phyloP scores from a whole-genome alignment of 1,284 basidiomycete genomes.

The Neotropicomus parvogracilis region DNA sequence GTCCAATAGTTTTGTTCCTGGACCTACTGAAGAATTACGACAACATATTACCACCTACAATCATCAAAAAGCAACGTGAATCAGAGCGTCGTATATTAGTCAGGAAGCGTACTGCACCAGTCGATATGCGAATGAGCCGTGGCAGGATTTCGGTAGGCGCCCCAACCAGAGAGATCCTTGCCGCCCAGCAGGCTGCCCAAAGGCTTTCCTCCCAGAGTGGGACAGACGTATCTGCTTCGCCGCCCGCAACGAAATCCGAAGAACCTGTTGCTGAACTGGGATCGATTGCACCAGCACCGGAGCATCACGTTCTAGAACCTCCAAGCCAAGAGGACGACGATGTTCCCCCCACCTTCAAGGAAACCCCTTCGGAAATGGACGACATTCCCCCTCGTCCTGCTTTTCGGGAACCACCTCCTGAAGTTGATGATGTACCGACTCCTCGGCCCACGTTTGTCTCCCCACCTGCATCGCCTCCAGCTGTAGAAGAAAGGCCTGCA shows the following conservation, averaged over 20 bases:
- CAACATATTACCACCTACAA: constrained; percentile 74
- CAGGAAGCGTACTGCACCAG: constrained; percentile 82
- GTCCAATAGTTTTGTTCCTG: constrained; percentile 63
- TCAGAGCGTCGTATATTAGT: constrained; percentile 76
- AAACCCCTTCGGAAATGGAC: constrained; percentile 31
- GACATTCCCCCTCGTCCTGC: constrained; percentile 38
- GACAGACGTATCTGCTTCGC: constrained; percentile 4
- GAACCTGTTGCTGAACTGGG: constrained; percentile 15
- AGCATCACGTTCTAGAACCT: constrained; percentile 10
- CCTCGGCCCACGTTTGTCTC: constrained; percentile 25
- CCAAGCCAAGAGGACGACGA: constrained; percentile 18
- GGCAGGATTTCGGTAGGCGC: constrained; percentile 68
- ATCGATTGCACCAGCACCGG: neutral
- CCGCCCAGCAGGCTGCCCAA: constrained; percentile 67
- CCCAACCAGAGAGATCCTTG: constrained; percentile 75
- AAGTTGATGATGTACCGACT: constrained; percentile 35
- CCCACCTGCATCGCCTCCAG: constrained; percentile 33
- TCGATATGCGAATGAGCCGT: constrained; percentile 85
- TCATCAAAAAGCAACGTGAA: constrained; percentile 81
- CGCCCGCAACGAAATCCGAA: constrained; percentile 7
- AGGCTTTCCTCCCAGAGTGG: constrained; percentile 37
- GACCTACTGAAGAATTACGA: constrained; percentile 81
- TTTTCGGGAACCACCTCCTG: constrained; percentile 41
- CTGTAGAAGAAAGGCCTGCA: constrained; percentile 26
- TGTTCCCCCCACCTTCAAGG: constrained; percentile 33